Percentiles rank a stretch among this genome's conserved stretches.
These are phyloP conservation scores for Mediolabrus comicus DNA, from an alignment of 108 stramenopile species.

Conservation along the genomic window DNA sequence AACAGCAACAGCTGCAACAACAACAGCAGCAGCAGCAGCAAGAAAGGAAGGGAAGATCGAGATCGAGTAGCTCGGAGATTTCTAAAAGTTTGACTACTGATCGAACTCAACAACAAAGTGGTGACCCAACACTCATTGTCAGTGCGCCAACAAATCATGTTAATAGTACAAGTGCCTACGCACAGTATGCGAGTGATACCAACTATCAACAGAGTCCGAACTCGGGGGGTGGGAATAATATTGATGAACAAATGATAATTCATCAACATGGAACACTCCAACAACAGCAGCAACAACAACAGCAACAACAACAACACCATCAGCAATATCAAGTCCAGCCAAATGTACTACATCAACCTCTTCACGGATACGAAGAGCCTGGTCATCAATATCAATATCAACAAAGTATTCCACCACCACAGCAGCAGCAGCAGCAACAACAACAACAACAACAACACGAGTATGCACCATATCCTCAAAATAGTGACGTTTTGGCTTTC, in stretches of 20 bases:
- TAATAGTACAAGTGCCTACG: too few species aligned
- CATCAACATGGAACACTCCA: neutral
- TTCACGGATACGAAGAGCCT: conserved; percentile 7
- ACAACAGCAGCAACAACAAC: neutral
- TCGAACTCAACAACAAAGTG: neutral
- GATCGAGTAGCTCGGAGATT: neutral
- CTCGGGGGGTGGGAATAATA: neutral
- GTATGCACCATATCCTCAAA: neutral
- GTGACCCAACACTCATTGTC: neutral
- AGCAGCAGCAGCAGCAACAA: neutral
- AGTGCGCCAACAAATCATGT: too few species aligned
- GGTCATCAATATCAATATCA: conserved; percentile 11
- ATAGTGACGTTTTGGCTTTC: neutral
- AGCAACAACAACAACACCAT: conserved; percentile 7
- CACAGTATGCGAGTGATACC: neutral
- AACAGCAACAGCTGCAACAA: conserved; percentile 7
- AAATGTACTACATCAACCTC: neutral
- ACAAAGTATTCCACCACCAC: neutral
- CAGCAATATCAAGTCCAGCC: conserved; percentile 9
- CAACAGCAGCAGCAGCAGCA: neutral
- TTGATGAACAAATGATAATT: neutral
- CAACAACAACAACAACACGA: conserved; percentile 11
- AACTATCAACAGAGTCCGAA: neutral
- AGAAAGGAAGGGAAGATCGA: neutral
- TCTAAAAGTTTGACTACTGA: neutral